Percentiles rank a stretch among this genome's conserved stretches.
Conservation (phyloP, 345 rosid genomes). For the Eucalyptus regnans region DNA sequence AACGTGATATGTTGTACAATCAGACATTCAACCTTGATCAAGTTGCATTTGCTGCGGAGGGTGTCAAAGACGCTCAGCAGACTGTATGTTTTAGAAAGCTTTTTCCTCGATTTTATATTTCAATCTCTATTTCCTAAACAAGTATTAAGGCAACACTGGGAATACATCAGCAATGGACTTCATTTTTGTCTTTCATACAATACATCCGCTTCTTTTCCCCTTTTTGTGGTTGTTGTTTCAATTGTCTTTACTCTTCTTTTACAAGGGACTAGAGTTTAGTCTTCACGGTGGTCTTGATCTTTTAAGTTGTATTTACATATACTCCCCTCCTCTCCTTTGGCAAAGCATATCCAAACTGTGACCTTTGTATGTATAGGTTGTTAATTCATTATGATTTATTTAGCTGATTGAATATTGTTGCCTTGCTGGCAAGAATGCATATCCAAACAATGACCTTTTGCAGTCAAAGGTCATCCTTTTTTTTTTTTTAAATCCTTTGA, state of each 20-base stretch:
- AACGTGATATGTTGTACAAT: conserved; percentile 93
- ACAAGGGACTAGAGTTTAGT: background rate
- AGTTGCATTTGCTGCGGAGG: conserved; percentile 99
- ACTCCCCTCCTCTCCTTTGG: background rate
- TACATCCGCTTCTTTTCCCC: background rate
- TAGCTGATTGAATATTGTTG: background rate
- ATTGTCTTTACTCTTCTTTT: background rate
- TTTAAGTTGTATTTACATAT: background rate
- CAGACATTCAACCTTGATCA: conserved; percentile 99
- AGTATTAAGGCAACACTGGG: background rate
- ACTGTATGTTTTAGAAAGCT: conserved; percentile 42
- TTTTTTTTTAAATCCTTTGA: background rate
- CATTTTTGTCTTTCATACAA: background rate
- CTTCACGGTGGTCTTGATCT: background rate
- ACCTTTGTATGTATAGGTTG: background rate
- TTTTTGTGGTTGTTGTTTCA: background rate
- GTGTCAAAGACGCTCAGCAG: conserved; percentile 96
- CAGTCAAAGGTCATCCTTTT: background rate
- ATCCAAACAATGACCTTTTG: background rate
- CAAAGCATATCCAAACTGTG: background rate
- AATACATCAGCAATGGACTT: background rate
- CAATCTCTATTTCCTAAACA: background rate
- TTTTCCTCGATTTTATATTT: background rate
- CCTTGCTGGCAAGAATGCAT: background rate
- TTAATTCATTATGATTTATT: background rate